Percentiles rank a stretch among this genome's conserved stretches.
phyloP scores from a whole-genome alignment of 129 eudicot species.

The Artemisia annua region DNA sequence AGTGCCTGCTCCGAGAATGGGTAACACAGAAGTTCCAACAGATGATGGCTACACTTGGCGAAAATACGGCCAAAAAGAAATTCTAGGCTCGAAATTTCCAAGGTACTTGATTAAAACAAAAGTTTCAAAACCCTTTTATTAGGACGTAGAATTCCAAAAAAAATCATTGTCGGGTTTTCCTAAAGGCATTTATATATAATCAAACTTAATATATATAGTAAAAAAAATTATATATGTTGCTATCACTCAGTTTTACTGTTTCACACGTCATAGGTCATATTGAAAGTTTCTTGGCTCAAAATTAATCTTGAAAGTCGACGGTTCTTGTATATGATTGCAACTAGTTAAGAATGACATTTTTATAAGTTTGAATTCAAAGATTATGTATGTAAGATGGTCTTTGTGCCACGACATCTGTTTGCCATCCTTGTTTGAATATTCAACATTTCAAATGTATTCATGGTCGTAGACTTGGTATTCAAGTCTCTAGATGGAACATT shows the following conservation, averaged over 20 bases:
- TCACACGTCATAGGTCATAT: slow-evolving; percentile 5
- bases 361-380: slow-evolving; percentile 38
- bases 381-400: slow-evolving; percentile 30
- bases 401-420: slow-evolving; percentile 30
- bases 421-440: slow-evolving; percentile 31
- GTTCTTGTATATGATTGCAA: slow-evolving; percentile 29
- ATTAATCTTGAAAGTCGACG: slow-evolving; percentile 27
- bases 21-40: slow-evolving; percentile 88
- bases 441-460: slow-evolving; percentile 26
- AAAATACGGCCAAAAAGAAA: slow-evolving; percentile 94
- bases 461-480: slow-evolving; percentile 25
- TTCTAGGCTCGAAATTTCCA: slow-evolving; percentile 65
- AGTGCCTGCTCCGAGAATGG: slow-evolving; percentile 73
- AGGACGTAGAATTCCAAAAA: background rate
- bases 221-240: background rate
- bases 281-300: too few relatives aligned
- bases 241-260: background rate
- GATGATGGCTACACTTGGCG: slow-evolving; percentile 96
- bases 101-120: slow-evolving; percentile 45
- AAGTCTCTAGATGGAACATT: slow-evolving; percentile 1
- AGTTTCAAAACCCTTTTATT: background rate
- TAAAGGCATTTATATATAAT: background rate
- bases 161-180: background rate
- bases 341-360: slow-evolving; percentile 21
- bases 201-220: background rate